phyloP scores from a whole-genome alignment of 345 rosid species.

The Psidium friedrichsthalianum region DNA sequence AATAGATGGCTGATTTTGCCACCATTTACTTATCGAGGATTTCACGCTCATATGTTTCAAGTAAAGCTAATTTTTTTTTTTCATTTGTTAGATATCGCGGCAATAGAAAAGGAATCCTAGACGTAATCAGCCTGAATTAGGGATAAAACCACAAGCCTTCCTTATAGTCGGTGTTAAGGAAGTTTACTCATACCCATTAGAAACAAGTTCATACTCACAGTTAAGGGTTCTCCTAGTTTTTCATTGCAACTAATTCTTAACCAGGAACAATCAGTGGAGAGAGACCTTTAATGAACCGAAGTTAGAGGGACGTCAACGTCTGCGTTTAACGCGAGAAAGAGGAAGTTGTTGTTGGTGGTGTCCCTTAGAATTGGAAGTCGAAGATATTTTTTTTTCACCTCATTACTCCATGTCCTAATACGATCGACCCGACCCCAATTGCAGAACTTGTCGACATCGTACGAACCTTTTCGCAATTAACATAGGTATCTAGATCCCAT shows the following conservation, averaged over 20 bases:
- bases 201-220: neutral
- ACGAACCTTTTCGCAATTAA: too few relatives aligned
- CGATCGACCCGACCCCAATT: neutral
- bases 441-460: neutral
- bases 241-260: neutral
- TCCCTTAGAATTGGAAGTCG: too few relatives aligned
- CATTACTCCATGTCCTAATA: neutral
- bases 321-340: too few relatives aligned
- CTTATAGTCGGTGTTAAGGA: neutral
- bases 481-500: neutral
- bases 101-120: neutral
- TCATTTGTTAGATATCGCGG: too few relatives aligned
- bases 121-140: neutral
- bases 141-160: neutral
- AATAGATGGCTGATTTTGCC: neutral
- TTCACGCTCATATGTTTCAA: neutral
- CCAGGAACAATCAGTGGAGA: neutral
- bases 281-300: neutral
- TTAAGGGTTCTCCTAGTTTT: neutral
- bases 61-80: neutral
- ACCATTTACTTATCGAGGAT: neutral
- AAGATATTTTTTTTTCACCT: too few relatives aligned
- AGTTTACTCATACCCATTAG: neutral
- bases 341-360: too few relatives aligned
- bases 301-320: neutral